Conservation (phyloP, 78 protist species). For the Dictyostelium capitatum region DNA sequence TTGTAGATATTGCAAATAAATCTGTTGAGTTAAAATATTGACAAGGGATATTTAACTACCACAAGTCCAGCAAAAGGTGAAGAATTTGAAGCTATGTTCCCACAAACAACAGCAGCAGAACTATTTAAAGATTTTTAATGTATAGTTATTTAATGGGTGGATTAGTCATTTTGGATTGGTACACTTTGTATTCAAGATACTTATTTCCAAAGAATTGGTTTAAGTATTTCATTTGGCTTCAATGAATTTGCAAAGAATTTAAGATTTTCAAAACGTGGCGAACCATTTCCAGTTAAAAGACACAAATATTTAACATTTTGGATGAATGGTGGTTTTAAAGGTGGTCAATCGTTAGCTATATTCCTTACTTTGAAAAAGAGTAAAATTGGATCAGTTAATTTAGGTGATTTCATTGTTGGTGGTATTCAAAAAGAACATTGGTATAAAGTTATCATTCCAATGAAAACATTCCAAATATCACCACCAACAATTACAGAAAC, state of each 20-base stretch:
- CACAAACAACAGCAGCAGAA: too few species aligned
- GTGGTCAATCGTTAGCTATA: not conserved
- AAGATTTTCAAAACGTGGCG: not conserved
- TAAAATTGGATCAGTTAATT: constrained; percentile 3
- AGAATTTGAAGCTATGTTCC: too few species aligned
- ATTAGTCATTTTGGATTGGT: too few species aligned
- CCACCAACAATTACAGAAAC: not conserved
- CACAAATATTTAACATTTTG: constrained; percentile 30
- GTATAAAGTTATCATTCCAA: constrained; percentile 3
- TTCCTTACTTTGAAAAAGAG: not conserved
- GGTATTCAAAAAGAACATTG: constrained; percentile 5
- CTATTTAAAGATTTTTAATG: too few species aligned
- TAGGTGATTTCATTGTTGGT: constrained; percentile 5
- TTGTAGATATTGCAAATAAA: too few species aligned
- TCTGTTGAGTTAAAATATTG: too few species aligned
- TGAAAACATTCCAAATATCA: constrained; percentile 17
- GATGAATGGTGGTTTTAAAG: constrained; percentile 19
- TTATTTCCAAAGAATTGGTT: constrained; percentile 11
- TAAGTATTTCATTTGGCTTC: not conserved
- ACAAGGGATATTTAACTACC: too few species aligned
- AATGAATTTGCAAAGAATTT: not conserved
- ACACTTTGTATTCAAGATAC: not conserved
- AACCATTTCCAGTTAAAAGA: not conserved
- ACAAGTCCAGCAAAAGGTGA: too few species aligned
- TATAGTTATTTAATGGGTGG: too few species aligned